These are phyloP conservation scores for Ascochyta clinopodiicola DNA, from an alignment of 2,329 filamentous ascomycete species.

Conservation along the genomic window DNA sequence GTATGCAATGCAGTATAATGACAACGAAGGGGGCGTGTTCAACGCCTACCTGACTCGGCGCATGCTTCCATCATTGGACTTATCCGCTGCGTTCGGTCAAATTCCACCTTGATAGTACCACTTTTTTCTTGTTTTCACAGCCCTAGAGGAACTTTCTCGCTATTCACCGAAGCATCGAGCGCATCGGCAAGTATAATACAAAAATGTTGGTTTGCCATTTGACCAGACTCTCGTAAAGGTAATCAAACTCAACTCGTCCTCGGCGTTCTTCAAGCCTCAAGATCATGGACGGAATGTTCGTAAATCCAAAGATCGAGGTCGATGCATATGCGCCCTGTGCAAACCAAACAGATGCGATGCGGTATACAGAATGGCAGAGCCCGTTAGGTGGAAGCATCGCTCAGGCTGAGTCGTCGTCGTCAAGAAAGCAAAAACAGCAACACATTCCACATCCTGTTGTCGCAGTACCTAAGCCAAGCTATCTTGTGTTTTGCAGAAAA, in stretches of 20 bases:
- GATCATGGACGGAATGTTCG: slow-evolving; percentile 27
- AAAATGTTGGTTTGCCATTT: slow-evolving; percentile 32
- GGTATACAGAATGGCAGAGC: slow-evolving; percentile 31
- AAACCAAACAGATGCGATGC: background rate
- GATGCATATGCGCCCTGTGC: slow-evolving; percentile 23
- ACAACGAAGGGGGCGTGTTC: background rate
- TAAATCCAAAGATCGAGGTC: slow-evolving; percentile 40
- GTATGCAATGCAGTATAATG: background rate
- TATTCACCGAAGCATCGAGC: slow-evolving; percentile 38
- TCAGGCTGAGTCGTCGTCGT: background rate
- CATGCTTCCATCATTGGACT: slow-evolving; percentile 37
- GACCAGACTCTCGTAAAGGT: slow-evolving; percentile 34
- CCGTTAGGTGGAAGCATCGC: slow-evolving; percentile 36
- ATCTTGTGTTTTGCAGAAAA: background rate
- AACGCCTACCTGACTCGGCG: slow-evolving; percentile 34
- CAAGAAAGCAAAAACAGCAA: background rate
- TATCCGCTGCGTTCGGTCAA: slow-evolving; percentile 34
- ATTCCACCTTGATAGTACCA: slow-evolving; percentile 31
- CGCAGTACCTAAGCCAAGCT: too few relatives aligned
- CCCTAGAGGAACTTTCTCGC: slow-evolving; percentile 28
- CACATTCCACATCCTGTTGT: slow-evolving; percentile 4
- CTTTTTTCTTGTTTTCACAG: slow-evolving; percentile 37
- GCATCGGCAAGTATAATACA: slow-evolving; percentile 36
- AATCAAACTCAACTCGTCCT: slow-evolving; percentile 31
- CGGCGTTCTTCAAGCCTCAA: slow-evolving; percentile 26